These are phyloP conservation scores for Exophiala spinifera DNA, from an alignment of 2,329 filamentous ascomycete genomes.

Conservation along the genomic window DNA sequence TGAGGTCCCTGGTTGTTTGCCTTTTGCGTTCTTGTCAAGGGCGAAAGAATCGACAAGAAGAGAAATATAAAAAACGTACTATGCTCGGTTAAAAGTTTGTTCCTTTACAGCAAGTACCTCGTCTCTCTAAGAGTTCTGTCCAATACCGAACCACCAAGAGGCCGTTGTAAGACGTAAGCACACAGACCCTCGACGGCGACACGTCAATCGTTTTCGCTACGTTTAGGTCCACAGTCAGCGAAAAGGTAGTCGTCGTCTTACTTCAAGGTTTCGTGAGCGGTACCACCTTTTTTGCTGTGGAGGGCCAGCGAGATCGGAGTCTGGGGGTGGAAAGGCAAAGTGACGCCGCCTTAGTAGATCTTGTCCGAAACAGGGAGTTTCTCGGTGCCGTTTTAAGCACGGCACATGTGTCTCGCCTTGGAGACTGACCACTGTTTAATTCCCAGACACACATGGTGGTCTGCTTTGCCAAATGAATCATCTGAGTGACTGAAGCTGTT, in stretches of 20 bases:
- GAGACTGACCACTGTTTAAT: neutral
- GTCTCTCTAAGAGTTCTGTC: too few species aligned
- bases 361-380: neutral
- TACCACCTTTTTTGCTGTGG: constrained; percentile 1
- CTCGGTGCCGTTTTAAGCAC: neutral
- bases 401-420: neutral
- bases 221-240: neutral
- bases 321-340: neutral
- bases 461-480: neutral
- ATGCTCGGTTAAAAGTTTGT: too few species aligned
- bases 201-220: neutral
- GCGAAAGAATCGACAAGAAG: too few species aligned
- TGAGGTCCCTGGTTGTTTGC: too few species aligned
- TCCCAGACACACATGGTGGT: neutral
- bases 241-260: neutral
- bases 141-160: too few species aligned
- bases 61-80: too few species aligned
- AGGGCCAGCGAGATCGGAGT: constrained; percentile 10
- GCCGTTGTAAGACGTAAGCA: neutral
- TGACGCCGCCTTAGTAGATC: neutral
- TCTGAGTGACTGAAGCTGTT: neutral
- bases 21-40: too few species aligned
- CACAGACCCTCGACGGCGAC: neutral
- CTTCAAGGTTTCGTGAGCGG: constrained; percentile 2
- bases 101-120: too few species aligned